Evolutionary conservation across 2,329 filamentous ascomycete species (phyloP).

Genomic region (Aureobasidium sp.): DNA sequence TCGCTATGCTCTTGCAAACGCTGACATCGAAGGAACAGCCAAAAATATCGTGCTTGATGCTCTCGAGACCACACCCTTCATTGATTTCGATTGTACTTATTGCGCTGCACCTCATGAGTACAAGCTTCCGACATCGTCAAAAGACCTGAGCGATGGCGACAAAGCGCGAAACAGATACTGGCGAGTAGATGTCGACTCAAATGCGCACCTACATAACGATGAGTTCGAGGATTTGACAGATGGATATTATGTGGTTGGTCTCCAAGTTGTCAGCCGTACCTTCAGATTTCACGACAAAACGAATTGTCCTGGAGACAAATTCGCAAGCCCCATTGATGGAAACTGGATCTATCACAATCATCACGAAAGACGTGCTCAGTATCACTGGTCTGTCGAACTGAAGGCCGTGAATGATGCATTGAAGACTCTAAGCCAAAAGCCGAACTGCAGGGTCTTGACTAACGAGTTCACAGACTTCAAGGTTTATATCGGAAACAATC

Average conservation of each 20-base stretch:
- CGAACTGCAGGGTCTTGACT: neutral
- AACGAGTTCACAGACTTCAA: slow-evolving; percentile 7
- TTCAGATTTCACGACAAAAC: neutral
- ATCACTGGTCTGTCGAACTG: neutral
- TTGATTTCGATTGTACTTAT: neutral
- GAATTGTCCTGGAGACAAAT: neutral
- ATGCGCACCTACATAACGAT: neutral
- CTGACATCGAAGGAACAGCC: neutral
- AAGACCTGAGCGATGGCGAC: neutral
- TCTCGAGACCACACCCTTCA: neutral
- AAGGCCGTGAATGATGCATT: neutral
- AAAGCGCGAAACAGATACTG: neutral
- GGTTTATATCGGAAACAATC: neutral
- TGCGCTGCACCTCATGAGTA: neutral
- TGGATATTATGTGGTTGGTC: neutral
- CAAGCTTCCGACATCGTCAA: neutral
- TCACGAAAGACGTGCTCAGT: neutral
- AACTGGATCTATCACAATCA: neutral
- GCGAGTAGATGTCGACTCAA: neutral
- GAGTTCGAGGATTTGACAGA: neutral
- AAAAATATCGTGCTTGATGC: neutral
- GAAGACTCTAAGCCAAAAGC: neutral
- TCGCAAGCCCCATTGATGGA: neutral
- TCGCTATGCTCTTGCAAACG: neutral
- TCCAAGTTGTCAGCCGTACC: neutral